Evolutionary conservation across 192 early-diverging fungal genomes (phyloP), one percentile per base, ranked within the genome.

Genomic region (Chytriomyces sp.): DNA sequence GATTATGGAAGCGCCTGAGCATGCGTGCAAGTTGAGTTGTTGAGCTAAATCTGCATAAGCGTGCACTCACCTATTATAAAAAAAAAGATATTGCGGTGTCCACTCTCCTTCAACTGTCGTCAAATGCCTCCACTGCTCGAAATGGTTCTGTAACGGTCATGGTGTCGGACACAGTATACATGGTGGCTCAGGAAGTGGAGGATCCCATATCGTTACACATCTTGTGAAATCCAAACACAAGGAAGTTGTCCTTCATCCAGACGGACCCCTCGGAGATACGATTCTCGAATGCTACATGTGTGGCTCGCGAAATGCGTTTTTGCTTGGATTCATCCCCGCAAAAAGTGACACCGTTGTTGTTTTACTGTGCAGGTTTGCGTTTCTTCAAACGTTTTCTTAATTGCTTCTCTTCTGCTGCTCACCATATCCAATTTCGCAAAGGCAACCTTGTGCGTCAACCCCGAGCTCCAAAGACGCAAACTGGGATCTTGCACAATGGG

Each of bases 261-360:
- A 94, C n/a, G 93, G 93, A 8, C 93, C 94, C 23, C 89, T 99
- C 10, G 97, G 97, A 24, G 97, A 98, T 61, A 95, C 94, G 2
- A 88, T 92, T 2, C 87, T 99, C 48, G 97, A 99, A 82, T 99
- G 97, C 80, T 99, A 98, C 86, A 95, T 97, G 82, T 99, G 97
- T 83, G 95, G 97, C 13, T 92, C 89, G 48, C 88, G 93, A 64
- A 99, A 99, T 77, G 92, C 96, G 45, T 99, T 99, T 82, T 87
- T 96, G 61, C 89, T 99, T 45, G 98, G 98, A 3, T 99, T 98
- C 77, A 98, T 98, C 76, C 98, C 98, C 6, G 98, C 98, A 26
- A 99, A 99, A 85, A 92, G 92, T 43, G 96, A 98, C 78, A 96
- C 97, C 5, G 97, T 99, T 8, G 96, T 99, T 7, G 97, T 99